Evolutionary conservation across 2,329 filamentous ascomycete genomes (phyloP), one percentile per base, ranked within the genome.

Genomic region (Shiraia sp.): DNA sequence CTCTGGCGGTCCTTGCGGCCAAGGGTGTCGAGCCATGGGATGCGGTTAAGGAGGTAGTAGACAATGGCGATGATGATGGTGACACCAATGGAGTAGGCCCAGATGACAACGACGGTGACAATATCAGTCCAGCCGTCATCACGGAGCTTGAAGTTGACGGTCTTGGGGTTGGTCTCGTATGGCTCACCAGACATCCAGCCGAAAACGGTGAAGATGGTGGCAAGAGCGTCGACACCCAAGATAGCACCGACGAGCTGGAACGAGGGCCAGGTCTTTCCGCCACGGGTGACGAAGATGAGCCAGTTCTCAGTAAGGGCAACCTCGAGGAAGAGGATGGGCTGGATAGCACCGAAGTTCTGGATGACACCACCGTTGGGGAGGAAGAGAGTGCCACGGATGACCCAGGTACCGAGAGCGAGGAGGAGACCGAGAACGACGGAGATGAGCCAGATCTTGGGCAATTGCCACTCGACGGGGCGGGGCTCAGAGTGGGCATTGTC

Each of bases 401-500:
- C 75, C 86, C 86, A 90, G 57, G 86, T 90, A 47, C 76, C 86
- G 31, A 80, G 64, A 40, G 86, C 86, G 29, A 90, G 83, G 31
- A 88, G 72, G 24, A 80, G 53, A 69, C 86, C 86, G 36, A 89
- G 79, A 45, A 86, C 73, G 53, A 86, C 75, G 49, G 80, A 85
- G 61, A 90, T 88, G 54, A 89, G 79, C 86, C 86, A 89, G 66
- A 89, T 89, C 79, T 89, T 90, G 52, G 86, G 85, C 52, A 90
- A 69, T 73, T 90, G 86, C 86, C 86, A 90, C 70, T 89, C 86
- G 59, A 89, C 86, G 10, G 86, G 86, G 27, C 86, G 82, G 47
- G 78, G 78, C 65, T 90, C 86, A 59, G 83, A 88, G 74, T 88
- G 83, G 32, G 86, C 86, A 67, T 89, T 88, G 66, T 90, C 86